These are phyloP conservation scores for Amanita muscaria DNA, from an alignment of 768 basidiomycete species.

Conservation along the genomic window DNA sequence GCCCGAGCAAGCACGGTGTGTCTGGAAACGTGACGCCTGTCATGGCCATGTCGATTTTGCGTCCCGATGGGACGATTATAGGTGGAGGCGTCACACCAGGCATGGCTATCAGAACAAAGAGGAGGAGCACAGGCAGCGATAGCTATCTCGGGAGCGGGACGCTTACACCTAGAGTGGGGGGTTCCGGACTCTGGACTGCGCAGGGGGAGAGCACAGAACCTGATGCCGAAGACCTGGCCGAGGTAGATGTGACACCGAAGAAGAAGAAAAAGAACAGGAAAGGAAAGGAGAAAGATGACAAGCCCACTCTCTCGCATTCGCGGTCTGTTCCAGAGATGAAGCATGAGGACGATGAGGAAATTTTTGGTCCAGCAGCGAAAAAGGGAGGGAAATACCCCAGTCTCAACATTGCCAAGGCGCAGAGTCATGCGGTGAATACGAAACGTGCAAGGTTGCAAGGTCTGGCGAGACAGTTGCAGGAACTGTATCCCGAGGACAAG, in stretches of 20 bases:
- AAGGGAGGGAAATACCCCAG: no score
- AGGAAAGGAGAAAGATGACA: conserved; percentile 13
- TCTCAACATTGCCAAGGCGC: conserved; percentile 13
- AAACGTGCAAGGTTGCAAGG: conserved; percentile 2
- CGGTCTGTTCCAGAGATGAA: conserved; percentile 6
- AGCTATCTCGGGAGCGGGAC: not conserved
- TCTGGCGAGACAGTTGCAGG: conserved; percentile 2
- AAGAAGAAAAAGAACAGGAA: conserved; percentile 12
- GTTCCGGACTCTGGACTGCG: not conserved
- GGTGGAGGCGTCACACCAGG: not conserved
- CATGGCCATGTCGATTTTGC: conserved; percentile 7
- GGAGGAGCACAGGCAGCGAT: not conserved
- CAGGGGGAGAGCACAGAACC: not conserved
- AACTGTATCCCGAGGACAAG: conserved; percentile 2
- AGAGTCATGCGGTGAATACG: conserved; percentile 7
- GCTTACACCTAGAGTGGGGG: conserved; percentile 4
- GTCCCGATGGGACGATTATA: conserved; percentile 4
- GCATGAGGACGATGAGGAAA: no score
- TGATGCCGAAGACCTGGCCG: not conserved
- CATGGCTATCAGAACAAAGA: not conserved
- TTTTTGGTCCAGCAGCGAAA: no score
- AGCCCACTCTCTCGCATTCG: conserved; percentile 3
- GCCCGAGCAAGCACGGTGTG: not conserved
- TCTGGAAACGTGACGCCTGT: conserved; percentile 1
- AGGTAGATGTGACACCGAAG: not conserved